Conservation (phyloP, 1,284 basidiomycete genomes). For the Ceratobasidium sp. region DNA sequence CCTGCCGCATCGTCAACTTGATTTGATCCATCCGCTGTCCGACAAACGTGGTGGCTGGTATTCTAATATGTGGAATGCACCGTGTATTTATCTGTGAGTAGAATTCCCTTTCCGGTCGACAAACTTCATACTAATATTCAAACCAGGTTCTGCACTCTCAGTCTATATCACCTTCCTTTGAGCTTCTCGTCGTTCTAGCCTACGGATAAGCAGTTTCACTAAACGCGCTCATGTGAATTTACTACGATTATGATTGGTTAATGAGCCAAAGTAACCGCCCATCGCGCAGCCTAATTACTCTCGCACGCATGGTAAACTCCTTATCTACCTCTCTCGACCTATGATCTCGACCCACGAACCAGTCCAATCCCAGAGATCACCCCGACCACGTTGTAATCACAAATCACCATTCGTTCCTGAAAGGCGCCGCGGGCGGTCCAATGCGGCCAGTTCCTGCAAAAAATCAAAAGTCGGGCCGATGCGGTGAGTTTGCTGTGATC, state of each 20-base stretch:
- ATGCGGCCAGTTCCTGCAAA: not conserved
- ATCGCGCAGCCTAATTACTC: not conserved
- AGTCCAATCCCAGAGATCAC: not conserved
- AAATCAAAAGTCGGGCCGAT: not conserved
- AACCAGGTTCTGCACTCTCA: too few species aligned
- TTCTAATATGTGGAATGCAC: too few species aligned
- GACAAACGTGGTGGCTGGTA: too few species aligned
- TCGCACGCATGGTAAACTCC: not conserved
- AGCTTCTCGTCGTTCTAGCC: too few species aligned
- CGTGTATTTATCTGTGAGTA: too few species aligned
- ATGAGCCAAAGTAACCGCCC: conserved; percentile 33
- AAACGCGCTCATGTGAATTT: too few species aligned
- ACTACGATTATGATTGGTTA: too few species aligned
- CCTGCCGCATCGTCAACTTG: conserved; percentile 56
- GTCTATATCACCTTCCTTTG: too few species aligned
- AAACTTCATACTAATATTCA: too few species aligned
- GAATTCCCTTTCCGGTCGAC: too few species aligned
- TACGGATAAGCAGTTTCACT: too few species aligned
- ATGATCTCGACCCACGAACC: not conserved
- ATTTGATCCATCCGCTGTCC: too few species aligned
- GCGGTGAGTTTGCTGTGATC: not conserved
- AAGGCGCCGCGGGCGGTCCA: not conserved
- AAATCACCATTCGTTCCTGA: not conserved
- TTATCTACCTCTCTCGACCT: not conserved
- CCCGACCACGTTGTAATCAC: not conserved